Conservation (phyloP, 306 rosid species). For the Morella rubra region DNA sequence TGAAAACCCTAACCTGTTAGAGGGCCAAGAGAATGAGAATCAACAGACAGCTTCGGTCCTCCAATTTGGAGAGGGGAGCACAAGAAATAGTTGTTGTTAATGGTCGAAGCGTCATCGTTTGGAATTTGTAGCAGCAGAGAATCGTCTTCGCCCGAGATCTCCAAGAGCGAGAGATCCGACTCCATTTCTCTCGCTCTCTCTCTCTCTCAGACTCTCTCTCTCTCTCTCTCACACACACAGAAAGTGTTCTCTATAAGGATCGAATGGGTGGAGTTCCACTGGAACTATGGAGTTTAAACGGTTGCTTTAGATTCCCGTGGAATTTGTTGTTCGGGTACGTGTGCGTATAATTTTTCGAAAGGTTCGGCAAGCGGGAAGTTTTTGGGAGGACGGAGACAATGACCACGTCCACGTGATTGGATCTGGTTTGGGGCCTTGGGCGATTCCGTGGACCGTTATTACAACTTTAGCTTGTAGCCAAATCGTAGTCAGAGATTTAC, state of each 20-base stretch:
- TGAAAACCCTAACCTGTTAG: constrained; percentile 50
- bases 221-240: no score
- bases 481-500: neutral
- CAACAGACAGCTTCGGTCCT: constrained; percentile 37
- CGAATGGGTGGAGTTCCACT: neutral
- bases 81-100: constrained; percentile 34
- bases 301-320: constrained; percentile 6
- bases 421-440: neutral
- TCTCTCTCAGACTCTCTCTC: neutral
- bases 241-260: constrained; percentile 7
- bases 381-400: neutral
- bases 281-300: neutral
- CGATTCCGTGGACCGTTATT: no score
- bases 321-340: neutral
- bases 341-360: constrained; percentile 43
- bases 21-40: constrained; percentile 15
- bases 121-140: constrained; percentile 45
- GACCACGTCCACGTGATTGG: neutral
- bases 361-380: constrained; percentile 50
- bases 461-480: no score
- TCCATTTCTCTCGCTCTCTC: constrained; percentile 40
- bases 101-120: constrained; percentile 13
- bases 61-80: constrained; percentile 70
- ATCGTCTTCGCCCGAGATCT: constrained; percentile 75
- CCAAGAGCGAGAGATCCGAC: constrained; percentile 64